Conservation (phyloP, 495 filamentous ascomycete species). For the Hypoxylon perforatum region DNA sequence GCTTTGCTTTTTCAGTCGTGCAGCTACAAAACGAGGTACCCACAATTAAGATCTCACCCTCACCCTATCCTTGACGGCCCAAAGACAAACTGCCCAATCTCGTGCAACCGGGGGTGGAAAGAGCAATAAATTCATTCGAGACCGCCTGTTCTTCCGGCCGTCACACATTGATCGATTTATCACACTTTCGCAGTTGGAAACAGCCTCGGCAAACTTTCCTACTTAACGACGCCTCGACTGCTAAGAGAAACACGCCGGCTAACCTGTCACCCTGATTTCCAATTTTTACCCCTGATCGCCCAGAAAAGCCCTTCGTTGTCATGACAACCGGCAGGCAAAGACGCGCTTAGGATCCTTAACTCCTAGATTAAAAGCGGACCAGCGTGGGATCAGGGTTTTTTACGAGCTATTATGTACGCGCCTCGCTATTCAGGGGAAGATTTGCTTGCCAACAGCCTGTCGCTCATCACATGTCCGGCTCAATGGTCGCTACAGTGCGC, state of each 20-base stretch:
- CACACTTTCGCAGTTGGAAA: slow-evolving; percentile 7
- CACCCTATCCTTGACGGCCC: not conserved
- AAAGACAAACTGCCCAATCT: slow-evolving; percentile 9
- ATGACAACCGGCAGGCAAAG: slow-evolving; percentile 43
- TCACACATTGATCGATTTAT: slow-evolving; percentile 30
- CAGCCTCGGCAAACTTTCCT: slow-evolving; percentile 12
- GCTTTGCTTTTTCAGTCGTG: slow-evolving; percentile 29
- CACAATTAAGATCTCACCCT: slow-evolving; percentile 25
- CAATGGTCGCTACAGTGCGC: not conserved
- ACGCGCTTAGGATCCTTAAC: slow-evolving; percentile 35
- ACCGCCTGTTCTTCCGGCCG: slow-evolving; percentile 14
- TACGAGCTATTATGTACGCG: slow-evolving; percentile 28
- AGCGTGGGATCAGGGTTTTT: slow-evolving; percentile 20
- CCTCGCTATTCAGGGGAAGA: slow-evolving; percentile 26
- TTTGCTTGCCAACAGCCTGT: slow-evolving; percentile 16
- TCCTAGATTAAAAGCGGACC: slow-evolving; percentile 35
- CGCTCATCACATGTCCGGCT: slow-evolving; percentile 35
- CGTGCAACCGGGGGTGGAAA: slow-evolving; percentile 2
- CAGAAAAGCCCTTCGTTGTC: slow-evolving; percentile 35
- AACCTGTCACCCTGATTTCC: slow-evolving; percentile 22
- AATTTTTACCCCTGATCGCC: slow-evolving; percentile 44
- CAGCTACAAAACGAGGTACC: slow-evolving; percentile 27
- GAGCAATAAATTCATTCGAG: slow-evolving; percentile 29
- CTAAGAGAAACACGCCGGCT: slow-evolving; percentile 12
- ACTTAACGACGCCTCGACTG: slow-evolving; percentile 14